These are phyloP conservation scores for Glebionis coronaria DNA, from an alignment of 129 eudicot species.

Conservation along the genomic window DNA sequence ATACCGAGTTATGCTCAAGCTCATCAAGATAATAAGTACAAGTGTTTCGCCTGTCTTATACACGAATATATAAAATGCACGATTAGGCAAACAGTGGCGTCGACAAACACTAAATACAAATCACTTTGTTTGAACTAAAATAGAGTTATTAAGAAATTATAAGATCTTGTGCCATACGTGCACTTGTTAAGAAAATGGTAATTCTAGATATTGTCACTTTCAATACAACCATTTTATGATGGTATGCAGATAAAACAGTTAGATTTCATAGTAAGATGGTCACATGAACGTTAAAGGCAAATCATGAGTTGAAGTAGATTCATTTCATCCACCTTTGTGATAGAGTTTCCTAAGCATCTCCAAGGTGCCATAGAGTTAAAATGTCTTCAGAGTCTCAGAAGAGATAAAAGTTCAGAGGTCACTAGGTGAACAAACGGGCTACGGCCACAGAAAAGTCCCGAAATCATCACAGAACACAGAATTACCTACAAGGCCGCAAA, in stretches of 20 bases:
- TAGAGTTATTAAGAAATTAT: conserved; percentile 14
- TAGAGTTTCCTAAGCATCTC: background rate
- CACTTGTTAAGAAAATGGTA: conserved; percentile 13
- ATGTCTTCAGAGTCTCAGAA: too few species aligned
- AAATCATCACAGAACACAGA: too few species aligned
- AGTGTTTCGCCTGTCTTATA: background rate
- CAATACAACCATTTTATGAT: conserved; percentile 12
- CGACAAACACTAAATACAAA: conserved; percentile 13
- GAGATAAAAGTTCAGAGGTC: too few species aligned
- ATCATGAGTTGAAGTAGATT: too few species aligned
- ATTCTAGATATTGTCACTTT: conserved; percentile 10
- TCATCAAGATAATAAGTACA: background rate
- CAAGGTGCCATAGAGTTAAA: too few species aligned
- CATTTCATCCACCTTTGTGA: too few species aligned
- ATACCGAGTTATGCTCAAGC: background rate
- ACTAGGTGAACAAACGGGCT: too few species aligned
- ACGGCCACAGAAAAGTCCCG: too few species aligned
- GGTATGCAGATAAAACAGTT: background rate
- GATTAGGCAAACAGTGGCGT: conserved; percentile 22
- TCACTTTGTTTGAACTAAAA: conserved; percentile 21
- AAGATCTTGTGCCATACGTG: conserved; percentile 10
- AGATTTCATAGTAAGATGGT: background rate
- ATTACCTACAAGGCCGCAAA: too few species aligned
- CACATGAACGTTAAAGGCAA: too few species aligned
- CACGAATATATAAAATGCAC: background rate